Conservation (phyloP, 129 eudicot species). For the Flaveria sonorensis region DNA sequence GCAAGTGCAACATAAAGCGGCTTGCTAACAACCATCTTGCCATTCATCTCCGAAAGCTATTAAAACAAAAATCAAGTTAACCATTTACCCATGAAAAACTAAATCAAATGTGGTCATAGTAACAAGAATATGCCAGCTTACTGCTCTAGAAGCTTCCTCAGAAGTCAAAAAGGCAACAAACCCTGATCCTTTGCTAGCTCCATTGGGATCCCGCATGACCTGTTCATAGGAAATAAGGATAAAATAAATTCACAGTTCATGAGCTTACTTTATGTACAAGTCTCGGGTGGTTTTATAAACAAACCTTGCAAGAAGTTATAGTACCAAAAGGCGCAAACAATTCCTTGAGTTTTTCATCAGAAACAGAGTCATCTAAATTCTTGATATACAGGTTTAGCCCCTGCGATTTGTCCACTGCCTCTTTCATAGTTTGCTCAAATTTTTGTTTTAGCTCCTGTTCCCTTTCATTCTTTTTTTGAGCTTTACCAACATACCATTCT, state of each 20-base stretch:
- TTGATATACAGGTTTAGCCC: conserved; percentile 80
- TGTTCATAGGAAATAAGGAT: conserved; percentile 19
- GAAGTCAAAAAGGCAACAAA: conserved; percentile 89
- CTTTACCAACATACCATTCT: conserved; percentile 94
- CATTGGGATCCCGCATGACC: conserved; percentile 92
- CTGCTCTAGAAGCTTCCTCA: conserved; percentile 95
- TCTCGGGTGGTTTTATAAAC: conserved; percentile 2
- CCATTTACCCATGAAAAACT: neutral
- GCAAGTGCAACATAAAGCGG: conserved; percentile 93
- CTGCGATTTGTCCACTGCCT: conserved; percentile 71
- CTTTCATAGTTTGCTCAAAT: conserved; percentile 79
- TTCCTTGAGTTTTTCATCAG: conserved; percentile 79
- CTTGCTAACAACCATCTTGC: conserved; percentile 81
- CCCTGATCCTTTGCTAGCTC: conserved; percentile 81
- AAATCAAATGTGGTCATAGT: neutral
- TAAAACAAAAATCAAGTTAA: conserved; percentile 15
- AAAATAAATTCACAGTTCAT: neutral
- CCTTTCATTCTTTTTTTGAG: conserved; percentile 87
- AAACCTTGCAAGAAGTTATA: conserved; percentile 90
- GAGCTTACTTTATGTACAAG: neutral
- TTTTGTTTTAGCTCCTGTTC: conserved; percentile 64
- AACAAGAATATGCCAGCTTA: conserved; percentile 40
- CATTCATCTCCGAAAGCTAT: conserved; percentile 83
- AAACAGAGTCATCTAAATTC: conserved; percentile 75
- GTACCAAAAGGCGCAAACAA: conserved; percentile 68